Conservation (phyloP, 805 yeast genomes). For the Ogataea pini region DNA sequence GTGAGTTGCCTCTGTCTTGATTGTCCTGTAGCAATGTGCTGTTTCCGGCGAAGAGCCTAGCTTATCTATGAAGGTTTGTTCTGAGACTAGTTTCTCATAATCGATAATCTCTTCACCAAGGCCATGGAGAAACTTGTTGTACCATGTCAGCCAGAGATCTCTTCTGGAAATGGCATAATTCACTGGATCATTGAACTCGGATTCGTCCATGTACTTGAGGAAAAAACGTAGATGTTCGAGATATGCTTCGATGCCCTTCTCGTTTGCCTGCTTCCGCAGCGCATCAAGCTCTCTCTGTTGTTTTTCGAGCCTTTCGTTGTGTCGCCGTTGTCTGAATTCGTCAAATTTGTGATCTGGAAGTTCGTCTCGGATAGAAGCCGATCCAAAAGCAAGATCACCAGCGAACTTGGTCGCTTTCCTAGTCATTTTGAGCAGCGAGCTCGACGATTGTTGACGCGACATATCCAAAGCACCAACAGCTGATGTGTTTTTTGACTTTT, state of each 20-base stretch:
- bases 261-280: conserved; percentile 19
- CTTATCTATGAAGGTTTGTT: conserved; percentile 9
- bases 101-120: conserved; percentile 22
- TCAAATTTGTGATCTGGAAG: conserved; percentile 18
- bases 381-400: conserved; percentile 36
- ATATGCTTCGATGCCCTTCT: conserved; percentile 27
- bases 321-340: conserved; percentile 15
- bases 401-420: conserved; percentile 33
- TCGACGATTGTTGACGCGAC: conserved; percentile 15
- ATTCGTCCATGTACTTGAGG: conserved; percentile 34
- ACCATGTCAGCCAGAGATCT: conserved; percentile 34
- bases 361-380: conserved; percentile 16
- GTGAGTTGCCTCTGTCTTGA: conserved; percentile 19
- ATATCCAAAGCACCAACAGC: conserved; percentile 9
- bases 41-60: neutral
- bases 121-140: conserved; percentile 22
- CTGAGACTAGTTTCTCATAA: conserved; percentile 16
- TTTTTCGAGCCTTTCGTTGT: conserved; percentile 14
- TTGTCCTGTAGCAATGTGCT: conserved; percentile 10
- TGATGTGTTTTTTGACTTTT: conserved; percentile 4
- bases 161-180: conserved; percentile 34
- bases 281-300: conserved; percentile 16
- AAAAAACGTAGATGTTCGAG: conserved; percentile 34
- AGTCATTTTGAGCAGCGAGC: conserved; percentile 24
- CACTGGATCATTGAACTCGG: conserved; percentile 34